Evolutionary conservation across 192 early-diverging fungal species (phyloP), one percentile per base, ranked within the genome.

Genomic region (Rhizophagus prolifer): DNA sequence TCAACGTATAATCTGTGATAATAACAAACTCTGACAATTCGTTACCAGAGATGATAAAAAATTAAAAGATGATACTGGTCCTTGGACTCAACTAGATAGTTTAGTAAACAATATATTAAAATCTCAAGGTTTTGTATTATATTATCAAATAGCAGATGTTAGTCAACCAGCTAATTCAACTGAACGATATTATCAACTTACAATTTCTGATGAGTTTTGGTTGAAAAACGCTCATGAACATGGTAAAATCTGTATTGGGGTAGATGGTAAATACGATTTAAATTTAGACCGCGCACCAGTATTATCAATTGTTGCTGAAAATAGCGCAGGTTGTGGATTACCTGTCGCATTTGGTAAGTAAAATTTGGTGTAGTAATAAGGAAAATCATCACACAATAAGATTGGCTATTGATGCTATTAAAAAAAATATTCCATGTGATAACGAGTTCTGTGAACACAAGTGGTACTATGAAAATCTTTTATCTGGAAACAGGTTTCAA

Each of bases 181-280:
- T 16, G 10, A 67, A 9, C 25, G 28, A 44, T 71, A 71, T 71
- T 71, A 71, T n/a, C 46, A 71, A 16, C 38, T 54, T 10, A 71
- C 70, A 26, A 9, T 71, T 26, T 58, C 70, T 30, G 26, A 71
- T 28, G 46, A 71, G n/a, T 71, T 71, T 58, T 71, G 70, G 44
- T 12, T 71, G 26, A 44, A 58, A 16, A 69, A 69, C 38, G 34
- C 9, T 63, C 23, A 7, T 30, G 67, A 38, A 3, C 44, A 10
- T 68, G 30, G 16, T 50, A 50, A 50, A 50, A 16, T 50, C 4
- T 14, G 13, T 44, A 30, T 69, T n/a, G 21, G 65, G 23, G 41
- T 68, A 28, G 66, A 68, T 69, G 67, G 67, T 13, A 69, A 69
- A 69, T 69, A 50, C 16, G 47, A 50, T 50, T 50, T 50, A 16